A percentile compares a stretch with the other conserved stretches of the same genome.
Conservation (phyloP, 2,329 filamentous ascomycete species). For the Fusarium sp. region DNA sequence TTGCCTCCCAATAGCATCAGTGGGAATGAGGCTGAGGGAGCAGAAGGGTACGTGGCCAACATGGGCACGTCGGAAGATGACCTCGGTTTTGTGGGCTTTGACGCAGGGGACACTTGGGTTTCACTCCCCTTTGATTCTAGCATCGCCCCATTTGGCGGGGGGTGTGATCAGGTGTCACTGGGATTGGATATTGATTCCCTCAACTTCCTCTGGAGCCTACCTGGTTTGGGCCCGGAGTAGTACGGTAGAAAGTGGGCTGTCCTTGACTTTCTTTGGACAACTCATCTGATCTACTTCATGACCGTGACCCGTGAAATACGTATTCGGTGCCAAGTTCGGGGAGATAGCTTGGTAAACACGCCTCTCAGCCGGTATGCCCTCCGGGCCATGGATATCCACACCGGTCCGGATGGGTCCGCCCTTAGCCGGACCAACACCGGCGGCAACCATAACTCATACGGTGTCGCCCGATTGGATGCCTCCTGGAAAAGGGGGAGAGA, state of each 20-base stretch:
- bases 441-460: background rate
- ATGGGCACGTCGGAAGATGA: background rate
- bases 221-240: conserved; percentile 10
- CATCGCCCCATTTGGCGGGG: conserved; percentile 19
- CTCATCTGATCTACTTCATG: background rate
- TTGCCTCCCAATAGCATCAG: background rate
- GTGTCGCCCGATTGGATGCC: background rate
- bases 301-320: background rate
- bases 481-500: too few relatives aligned
- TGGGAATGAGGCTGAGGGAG: background rate
- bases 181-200: conserved; percentile 23
- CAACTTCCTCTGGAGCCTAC: conserved; percentile 26
- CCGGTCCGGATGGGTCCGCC: conserved; percentile 11
- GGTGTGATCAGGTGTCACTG: conserved; percentile 13
- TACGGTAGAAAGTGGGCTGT: background rate
- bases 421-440: background rate
- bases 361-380: background rate
- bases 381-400: background rate
- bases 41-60: background rate
- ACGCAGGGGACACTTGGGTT: conserved; percentile 10
- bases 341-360: background rate
- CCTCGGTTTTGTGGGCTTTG: conserved; percentile 1
- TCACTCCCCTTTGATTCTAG: conserved; percentile 24
- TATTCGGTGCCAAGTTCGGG: background rate
- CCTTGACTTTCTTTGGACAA: background rate